A percentile compares a stretch with the other conserved stretches of the same genome.
These are phyloP conservation scores for Carallia brachiata DNA, from an alignment of 345 rosid genomes.

Conservation along the genomic window DNA sequence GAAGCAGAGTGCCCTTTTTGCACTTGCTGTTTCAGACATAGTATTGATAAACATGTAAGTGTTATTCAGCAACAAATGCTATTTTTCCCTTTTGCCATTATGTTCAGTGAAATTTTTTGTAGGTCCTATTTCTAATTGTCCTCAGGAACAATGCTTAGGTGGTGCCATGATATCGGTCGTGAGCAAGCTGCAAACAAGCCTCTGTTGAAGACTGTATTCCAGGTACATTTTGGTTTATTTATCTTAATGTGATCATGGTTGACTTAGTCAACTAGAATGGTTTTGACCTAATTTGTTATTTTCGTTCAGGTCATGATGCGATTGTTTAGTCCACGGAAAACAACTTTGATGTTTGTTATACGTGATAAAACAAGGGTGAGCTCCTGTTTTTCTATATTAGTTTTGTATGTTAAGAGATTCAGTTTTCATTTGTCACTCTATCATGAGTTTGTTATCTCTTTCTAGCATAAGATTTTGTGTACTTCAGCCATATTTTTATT, in stretches of 20 bases:
- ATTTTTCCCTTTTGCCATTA: neutral
- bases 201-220: slow-evolving; percentile 96
- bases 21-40: slow-evolving; percentile 97
- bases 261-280: slow-evolving; percentile 7
- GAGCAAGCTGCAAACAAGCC: slow-evolving; percentile 99
- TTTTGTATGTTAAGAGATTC: slow-evolving; percentile 1
- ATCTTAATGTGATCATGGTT: slow-evolving; percentile 12
- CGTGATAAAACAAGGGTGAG: slow-evolving; percentile 96
- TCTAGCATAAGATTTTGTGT: neutral
- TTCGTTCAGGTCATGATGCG: slow-evolving; percentile 94
- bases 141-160: slow-evolving; percentile 49
- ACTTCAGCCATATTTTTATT: slow-evolving; percentile 8
- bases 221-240: slow-evolving; percentile 44
- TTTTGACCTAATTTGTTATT: slow-evolving; percentile 25
- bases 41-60: slow-evolving; percentile 97
- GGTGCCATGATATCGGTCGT: slow-evolving; percentile 99
- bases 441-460: slow-evolving; percentile 1
- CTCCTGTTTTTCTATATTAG: slow-evolving; percentile 14
- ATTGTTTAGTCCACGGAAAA: slow-evolving; percentile 98
- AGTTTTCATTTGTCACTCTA: neutral
- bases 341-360: slow-evolving; percentile 96
- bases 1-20: slow-evolving; percentile 99
- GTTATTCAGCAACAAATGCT: slow-evolving; percentile 1
- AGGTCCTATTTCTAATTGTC: slow-evolving; percentile 14
- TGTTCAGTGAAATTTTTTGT: slow-evolving; percentile 3